Conservation (phyloP, 768 basidiomycete genomes). For the Suillus occidentalis region DNA sequence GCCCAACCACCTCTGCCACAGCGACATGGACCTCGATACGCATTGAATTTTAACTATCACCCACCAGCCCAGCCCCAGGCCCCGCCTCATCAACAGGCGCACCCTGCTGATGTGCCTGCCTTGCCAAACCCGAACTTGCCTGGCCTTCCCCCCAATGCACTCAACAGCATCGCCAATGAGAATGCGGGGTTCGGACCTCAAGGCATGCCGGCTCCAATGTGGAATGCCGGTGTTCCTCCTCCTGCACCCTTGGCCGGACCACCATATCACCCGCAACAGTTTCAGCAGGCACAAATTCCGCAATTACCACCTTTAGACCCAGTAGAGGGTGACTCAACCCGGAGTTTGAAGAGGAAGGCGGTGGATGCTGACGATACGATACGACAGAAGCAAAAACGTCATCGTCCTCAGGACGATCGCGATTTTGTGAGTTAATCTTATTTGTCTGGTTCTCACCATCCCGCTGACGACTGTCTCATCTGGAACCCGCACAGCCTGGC, state of each 20-base stretch:
- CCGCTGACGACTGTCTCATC: background rate
- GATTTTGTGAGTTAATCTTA: background rate
- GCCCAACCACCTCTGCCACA: no score
- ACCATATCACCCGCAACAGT: no score
- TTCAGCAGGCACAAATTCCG: no score
- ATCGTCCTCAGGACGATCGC: no score
- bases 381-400: background rate
- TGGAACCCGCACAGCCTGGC: background rate
- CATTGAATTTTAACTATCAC: no score
- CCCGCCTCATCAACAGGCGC: background rate
- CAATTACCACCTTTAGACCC: no score
- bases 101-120: background rate
- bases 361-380: background rate
- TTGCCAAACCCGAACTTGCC: background rate
- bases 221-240: background rate
- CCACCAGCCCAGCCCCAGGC: background rate
- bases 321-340: no score
- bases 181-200: background rate
- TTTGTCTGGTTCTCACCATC: no score
- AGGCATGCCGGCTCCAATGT: background rate
- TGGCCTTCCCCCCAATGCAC: background rate
- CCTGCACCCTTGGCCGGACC: background rate
- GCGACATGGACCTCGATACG: no score
- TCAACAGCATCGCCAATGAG: background rate
- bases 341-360: background rate